Percentiles rank a stretch among this genome's conserved stretches.
Evolutionary conservation across 371 early-diverging fungal species (phyloP).

Genomic region (Mucor ambiguus): DNA sequence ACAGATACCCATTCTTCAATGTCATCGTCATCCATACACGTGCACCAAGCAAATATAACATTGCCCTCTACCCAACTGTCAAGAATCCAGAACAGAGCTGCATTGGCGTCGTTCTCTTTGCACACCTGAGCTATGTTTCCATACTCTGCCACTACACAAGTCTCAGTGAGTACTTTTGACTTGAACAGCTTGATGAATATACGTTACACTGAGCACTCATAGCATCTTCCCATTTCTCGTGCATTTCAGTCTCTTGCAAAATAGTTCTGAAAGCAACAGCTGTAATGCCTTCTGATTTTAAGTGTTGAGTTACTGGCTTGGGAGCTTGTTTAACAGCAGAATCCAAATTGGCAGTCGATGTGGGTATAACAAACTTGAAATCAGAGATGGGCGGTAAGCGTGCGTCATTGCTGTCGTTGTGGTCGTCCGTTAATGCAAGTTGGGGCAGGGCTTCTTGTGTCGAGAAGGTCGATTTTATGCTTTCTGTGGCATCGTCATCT

Average conservation of each 20-base stretch:
- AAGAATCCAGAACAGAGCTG: slow-evolving; percentile 12
- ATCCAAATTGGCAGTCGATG: background rate
- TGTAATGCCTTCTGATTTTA: background rate
- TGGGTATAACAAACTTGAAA: background rate
- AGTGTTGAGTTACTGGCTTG: background rate
- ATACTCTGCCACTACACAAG: slow-evolving; percentile 14
- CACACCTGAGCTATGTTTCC: slow-evolving; percentile 17
- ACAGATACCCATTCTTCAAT: background rate
- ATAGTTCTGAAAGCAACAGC: background rate
- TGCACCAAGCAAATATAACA: slow-evolving; percentile 22
- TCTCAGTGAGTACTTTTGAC: too few species aligned
- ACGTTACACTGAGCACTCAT: background rate
- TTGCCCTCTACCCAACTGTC: slow-evolving; percentile 24
- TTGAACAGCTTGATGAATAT: background rate
- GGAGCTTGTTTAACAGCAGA: background rate
- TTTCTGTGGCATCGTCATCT: background rate
- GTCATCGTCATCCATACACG: slow-evolving; percentile 14
- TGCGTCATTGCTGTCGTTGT: background rate
- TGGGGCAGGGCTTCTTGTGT: background rate
- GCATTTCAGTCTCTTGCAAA: background rate
- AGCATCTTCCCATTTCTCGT: background rate
- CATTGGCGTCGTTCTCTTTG: background rate
- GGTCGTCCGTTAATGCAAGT: background rate
- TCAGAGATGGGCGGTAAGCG: background rate
- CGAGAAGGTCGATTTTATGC: background rate